Evolutionary conservation across 495 filamentous ascomycete species (phyloP).

Genomic region (Neurospora sp.): DNA sequence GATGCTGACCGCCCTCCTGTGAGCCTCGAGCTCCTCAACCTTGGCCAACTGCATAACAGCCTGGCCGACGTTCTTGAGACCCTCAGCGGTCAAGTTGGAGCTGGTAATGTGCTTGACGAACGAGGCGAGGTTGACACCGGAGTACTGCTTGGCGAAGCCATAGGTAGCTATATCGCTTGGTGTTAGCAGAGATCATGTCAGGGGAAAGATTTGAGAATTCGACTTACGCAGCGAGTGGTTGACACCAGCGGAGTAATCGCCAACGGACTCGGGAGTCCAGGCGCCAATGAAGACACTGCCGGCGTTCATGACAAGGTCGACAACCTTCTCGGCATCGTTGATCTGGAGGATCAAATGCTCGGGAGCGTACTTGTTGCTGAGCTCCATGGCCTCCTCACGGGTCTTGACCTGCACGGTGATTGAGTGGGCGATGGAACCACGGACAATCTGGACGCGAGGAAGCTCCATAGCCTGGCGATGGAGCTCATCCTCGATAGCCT

Average conservation of each 20-base stretch:
- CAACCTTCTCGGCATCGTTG: constrained; percentile 55
- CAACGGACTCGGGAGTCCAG: constrained; percentile 96
- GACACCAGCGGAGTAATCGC: constrained; percentile 94
- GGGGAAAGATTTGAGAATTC: background rate
- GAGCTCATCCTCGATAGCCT: constrained; percentile 81
- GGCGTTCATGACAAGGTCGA: constrained; percentile 80
- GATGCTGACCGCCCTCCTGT: constrained; percentile 84
- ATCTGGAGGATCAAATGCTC: constrained; percentile 95
- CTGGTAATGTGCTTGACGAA: constrained; percentile 96
- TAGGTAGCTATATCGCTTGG: constrained; percentile 66
- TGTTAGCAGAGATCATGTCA: constrained; percentile 13
- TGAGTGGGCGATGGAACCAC: constrained; percentile 82
- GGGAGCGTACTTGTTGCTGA: constrained; percentile 93
- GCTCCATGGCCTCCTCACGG: constrained; percentile 71
- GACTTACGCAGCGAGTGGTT: constrained; percentile 93
- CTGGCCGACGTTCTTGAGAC: constrained; percentile 67
- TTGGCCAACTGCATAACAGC: constrained; percentile 91
- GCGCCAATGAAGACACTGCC: constrained; percentile 90
- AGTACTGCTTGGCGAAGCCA: constrained; percentile 96
- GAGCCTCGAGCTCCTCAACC: constrained; percentile 91
- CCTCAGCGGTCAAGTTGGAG: constrained; percentile 76
- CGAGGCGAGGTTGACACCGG: constrained; percentile 87
- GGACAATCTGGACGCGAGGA: constrained; percentile 85
- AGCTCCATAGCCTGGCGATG: constrained; percentile 81
- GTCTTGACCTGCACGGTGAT: constrained; percentile 75